These are phyloP conservation scores for Phaeolepiota aurea DNA, from an alignment of 768 basidiomycete genomes.

Conservation along the genomic window DNA sequence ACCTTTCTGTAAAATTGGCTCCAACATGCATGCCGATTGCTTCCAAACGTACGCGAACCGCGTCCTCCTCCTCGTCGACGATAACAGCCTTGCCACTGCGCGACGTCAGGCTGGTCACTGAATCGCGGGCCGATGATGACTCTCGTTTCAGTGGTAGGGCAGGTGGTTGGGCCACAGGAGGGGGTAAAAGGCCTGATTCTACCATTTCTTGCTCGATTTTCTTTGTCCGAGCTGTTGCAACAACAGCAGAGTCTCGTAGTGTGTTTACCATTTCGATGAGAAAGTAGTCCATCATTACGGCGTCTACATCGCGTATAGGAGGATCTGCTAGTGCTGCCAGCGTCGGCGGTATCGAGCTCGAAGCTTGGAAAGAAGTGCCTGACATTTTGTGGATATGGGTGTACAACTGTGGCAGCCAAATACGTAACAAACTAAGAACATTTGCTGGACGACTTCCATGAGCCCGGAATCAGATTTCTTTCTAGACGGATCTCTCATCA, in stretches of 20 bases:
- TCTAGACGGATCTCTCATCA: slow-evolving; percentile 12
- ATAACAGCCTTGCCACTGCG: slow-evolving; percentile 22
- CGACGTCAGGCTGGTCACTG: slow-evolving; percentile 31
- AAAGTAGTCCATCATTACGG: slow-evolving; percentile 76
- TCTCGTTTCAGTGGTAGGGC: slow-evolving; percentile 32
- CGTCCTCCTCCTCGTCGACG: slow-evolving; percentile 69
- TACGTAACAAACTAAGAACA: slow-evolving; percentile 8
- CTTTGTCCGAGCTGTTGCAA: slow-evolving; percentile 60
- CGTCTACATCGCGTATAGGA: slow-evolving; percentile 52
- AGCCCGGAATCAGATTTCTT: slow-evolving; percentile 1
- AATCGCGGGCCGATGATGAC: slow-evolving; percentile 32
- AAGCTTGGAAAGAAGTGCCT: slow-evolving; percentile 9
- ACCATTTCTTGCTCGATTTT: slow-evolving; percentile 73
- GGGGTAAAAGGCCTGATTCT: slow-evolving; percentile 64
- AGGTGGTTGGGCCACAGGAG: slow-evolving; percentile 32
- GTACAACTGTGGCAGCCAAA: slow-evolving; percentile 3
- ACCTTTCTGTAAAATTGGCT: slow-evolving; percentile 82
- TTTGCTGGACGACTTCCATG: slow-evolving; percentile 10
- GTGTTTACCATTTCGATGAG: slow-evolving; percentile 74
- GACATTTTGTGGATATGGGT: not conserved
- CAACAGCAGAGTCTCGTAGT: slow-evolving; percentile 63
- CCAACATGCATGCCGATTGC: slow-evolving; percentile 83
- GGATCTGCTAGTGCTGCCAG: slow-evolving; percentile 60
- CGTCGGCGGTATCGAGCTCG: slow-evolving; percentile 10
- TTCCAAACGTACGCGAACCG: slow-evolving; percentile 61